phyloP scores from a whole-genome alignment of 2,329 filamentous ascomycete species.

The Nothomitra cinnamomea region DNA sequence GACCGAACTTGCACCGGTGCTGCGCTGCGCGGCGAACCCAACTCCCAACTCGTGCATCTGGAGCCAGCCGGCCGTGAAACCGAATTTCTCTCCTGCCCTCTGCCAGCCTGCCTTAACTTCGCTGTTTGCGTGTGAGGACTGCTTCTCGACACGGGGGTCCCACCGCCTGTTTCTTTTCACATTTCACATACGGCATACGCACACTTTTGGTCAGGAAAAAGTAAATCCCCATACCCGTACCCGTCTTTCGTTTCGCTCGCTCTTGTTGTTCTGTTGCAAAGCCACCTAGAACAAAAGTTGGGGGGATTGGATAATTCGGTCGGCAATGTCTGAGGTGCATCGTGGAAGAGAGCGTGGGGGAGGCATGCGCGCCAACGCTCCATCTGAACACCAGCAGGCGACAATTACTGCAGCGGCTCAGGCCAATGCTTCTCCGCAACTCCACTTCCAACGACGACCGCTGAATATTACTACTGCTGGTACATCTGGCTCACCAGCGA shows the following conservation, averaged over 20 bases:
- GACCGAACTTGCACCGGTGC: background rate
- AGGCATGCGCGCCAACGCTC: constrained; percentile 15
- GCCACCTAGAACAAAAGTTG: background rate
- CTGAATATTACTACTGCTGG: background rate
- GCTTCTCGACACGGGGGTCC: no score
- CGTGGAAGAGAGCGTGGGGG: constrained; percentile 24
- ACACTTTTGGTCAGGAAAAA: no score
- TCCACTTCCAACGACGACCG: constrained; percentile 5
- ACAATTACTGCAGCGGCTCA: constrained; percentile 10
- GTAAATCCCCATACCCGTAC: no score
- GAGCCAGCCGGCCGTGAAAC: no score
- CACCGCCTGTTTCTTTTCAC: no score
- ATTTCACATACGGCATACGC: no score
- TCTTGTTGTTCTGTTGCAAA: background rate
- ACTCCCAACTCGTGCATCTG: no score
- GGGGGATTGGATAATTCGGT: constrained; percentile 7
- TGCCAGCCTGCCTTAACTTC: no score
- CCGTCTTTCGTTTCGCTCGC: no score
- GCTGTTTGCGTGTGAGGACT: no score
- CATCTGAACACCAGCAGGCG: constrained; percentile 11
- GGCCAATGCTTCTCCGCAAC: constrained; percentile 3
- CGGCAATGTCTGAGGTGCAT: constrained; percentile 20
- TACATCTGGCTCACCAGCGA: background rate
- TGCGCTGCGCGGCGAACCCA: background rate
- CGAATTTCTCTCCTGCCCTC: no score